Evolutionary conservation across 768 basidiomycete genomes (phyloP).

Genomic region (Collybia sordida): DNA sequence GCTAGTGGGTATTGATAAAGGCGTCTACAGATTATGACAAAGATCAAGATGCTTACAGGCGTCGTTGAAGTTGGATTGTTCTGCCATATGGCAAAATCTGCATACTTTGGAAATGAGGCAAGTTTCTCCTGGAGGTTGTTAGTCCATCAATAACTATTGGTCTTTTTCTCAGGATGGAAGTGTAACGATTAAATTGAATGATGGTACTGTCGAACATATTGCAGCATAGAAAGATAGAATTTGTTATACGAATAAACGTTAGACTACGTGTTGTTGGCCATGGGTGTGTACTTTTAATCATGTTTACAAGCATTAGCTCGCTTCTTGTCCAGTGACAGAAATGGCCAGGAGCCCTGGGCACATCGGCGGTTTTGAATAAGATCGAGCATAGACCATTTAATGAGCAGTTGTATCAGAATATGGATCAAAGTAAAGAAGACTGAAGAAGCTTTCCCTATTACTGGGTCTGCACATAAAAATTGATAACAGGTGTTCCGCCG

Average conservation of each 20-base stretch:
- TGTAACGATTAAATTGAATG: slow-evolving; percentile 58
- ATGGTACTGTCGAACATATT: slow-evolving; percentile 44
- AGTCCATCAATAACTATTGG: slow-evolving; percentile 1
- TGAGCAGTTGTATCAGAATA: too few species aligned
- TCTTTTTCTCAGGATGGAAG: slow-evolving; percentile 55
- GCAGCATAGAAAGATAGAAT: neutral
- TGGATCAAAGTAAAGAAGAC: too few species aligned
- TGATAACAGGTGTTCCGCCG: neutral
- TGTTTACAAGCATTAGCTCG: neutral
- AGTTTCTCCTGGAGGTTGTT: neutral
- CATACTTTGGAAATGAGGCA: slow-evolving; percentile 94
- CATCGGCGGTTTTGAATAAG: too few species aligned
- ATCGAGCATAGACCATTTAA: too few species aligned
- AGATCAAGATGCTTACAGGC: slow-evolving; percentile 93
- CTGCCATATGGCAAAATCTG: slow-evolving; percentile 87
- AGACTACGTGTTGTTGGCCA: too few species aligned
- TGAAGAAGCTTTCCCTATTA: too few species aligned
- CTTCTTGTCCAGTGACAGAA: too few species aligned
- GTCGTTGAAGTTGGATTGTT: slow-evolving; percentile 99
- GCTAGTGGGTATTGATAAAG: neutral
- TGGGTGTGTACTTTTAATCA: too few species aligned
- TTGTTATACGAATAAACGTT: neutral
- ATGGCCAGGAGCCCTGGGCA: too few species aligned
- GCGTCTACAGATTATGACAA: slow-evolving; percentile 58
- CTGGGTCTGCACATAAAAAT: neutral